Percentiles rank a stretch among this genome's conserved stretches.
phyloP scores from a whole-genome alignment of 352 stramenopile species.

The Phytophthora pseudosyringae region DNA sequence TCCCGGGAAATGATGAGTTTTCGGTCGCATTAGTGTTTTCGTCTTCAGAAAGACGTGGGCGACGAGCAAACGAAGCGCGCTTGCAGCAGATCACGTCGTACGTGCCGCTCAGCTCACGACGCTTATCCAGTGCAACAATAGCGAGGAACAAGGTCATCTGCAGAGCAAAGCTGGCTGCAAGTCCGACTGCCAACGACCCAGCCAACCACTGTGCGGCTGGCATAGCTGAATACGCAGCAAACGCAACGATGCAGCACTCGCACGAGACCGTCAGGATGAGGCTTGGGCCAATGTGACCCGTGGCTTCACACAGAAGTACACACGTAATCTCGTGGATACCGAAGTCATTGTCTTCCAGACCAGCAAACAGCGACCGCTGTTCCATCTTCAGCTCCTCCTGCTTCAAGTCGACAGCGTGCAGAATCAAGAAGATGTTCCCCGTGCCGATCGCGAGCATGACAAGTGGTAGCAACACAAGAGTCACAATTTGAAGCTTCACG shows the following conservation, averaged over 20 bases:
- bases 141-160: slow-evolving; percentile 76
- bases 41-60: slow-evolving; percentile 35
- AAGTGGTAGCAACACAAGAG: slow-evolving; percentile 70
- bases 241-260: slow-evolving; percentile 54
- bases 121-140: slow-evolving; percentile 73
- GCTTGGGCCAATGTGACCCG: slow-evolving; percentile 63
- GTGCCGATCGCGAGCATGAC: slow-evolving; percentile 73
- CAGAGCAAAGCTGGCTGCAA: slow-evolving; percentile 59
- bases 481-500: slow-evolving; percentile 71
- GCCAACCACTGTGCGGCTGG: slow-evolving; percentile 75
- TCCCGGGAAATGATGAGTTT: slow-evolving; percentile 40
- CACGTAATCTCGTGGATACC: slow-evolving; percentile 59
- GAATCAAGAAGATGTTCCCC: slow-evolving; percentile 75
- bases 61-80: slow-evolving; percentile 28
- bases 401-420: slow-evolving; percentile 60
- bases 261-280: slow-evolving; percentile 57
- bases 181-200: slow-evolving; percentile 48
- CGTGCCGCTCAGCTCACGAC: slow-evolving; percentile 58
- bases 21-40: slow-evolving; percentile 36
- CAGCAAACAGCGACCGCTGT: slow-evolving; percentile 55
- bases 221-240: slow-evolving; percentile 68
- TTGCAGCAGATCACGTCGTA: slow-evolving; percentile 72
- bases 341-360: slow-evolving; percentile 50
- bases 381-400: slow-evolving; percentile 54
- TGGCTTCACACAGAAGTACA: slow-evolving; percentile 54